Conservation (phyloP, 805 yeast species). For the Blastobotrys americana region DNA sequence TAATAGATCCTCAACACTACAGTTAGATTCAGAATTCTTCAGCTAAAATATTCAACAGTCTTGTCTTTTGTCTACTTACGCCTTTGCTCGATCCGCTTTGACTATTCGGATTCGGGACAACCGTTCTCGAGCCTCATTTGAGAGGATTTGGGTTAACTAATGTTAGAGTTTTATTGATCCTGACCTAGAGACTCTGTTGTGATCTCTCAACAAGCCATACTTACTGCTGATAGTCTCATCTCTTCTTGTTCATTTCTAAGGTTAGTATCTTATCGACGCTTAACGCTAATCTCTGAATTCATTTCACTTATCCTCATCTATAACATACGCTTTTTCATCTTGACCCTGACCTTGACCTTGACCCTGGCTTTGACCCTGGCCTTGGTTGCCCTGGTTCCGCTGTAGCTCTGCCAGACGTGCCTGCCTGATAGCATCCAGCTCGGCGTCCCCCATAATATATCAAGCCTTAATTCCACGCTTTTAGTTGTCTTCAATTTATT, state of each 20-base stretch:
- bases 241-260: constrained; percentile 31
- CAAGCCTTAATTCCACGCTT: too few species aligned
- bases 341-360: not conserved
- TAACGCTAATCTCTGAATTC: not conserved
- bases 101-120: constrained; percentile 80
- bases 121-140: constrained; percentile 80
- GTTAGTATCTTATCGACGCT: not conserved
- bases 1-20: constrained; percentile 66
- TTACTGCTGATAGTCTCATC: constrained; percentile 30
- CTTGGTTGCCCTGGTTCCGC: constrained; percentile 29
- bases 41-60: not conserved
- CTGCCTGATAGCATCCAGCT: constrained; percentile 81
- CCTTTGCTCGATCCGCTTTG: constrained; percentile 81
- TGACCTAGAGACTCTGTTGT: not conserved
- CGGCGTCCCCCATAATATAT: constrained; percentile 92
- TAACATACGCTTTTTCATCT: constrained; percentile 5
- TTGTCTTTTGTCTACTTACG: constrained; percentile 26
- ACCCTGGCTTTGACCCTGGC: constrained; percentile 14
- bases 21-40: constrained; percentile 6
- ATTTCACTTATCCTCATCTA: constrained; percentile 1
- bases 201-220: too few species aligned
- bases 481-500: too few species aligned
- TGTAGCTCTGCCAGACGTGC: constrained; percentile 88
- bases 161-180: too few species aligned
- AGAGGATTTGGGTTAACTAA: constrained; percentile 62